Conservation (phyloP, 768 basidiomycete species). For the Coprinopsis marcescibilis region DNA sequence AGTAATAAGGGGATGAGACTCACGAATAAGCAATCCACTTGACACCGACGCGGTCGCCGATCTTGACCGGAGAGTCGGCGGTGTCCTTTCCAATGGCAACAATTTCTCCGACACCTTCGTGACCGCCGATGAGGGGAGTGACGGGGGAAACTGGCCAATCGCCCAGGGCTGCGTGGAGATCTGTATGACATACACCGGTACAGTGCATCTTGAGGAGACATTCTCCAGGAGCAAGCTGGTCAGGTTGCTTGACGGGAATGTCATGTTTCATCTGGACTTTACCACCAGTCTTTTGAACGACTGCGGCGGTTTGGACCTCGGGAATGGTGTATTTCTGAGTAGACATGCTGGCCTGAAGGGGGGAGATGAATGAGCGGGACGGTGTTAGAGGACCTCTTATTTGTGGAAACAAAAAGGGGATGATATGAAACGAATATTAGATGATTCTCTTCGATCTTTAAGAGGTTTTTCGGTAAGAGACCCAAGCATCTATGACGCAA, state of each 20-base stretch:
- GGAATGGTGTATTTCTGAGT: slow-evolving; percentile 25
- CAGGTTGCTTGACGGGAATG: slow-evolving; percentile 50
- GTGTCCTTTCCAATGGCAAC: slow-evolving; percentile 76
- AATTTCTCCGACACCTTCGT: slow-evolving; percentile 78
- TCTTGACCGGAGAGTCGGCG: slow-evolving; percentile 49
- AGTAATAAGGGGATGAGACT: slow-evolving; percentile 8
- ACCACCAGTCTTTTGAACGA: slow-evolving; percentile 30
- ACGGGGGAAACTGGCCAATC: slow-evolving; percentile 78
- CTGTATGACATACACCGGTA: slow-evolving; percentile 85
- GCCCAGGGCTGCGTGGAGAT: slow-evolving; percentile 65
- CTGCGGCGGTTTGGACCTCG: slow-evolving; percentile 36
- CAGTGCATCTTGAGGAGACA: slow-evolving; percentile 72
- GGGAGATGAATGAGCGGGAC: no score
- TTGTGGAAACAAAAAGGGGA: no score
- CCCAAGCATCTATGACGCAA: no score
- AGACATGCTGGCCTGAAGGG: no score
- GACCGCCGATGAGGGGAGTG: slow-evolving; percentile 71
- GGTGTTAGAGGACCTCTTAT: no score
- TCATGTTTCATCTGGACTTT: slow-evolving; percentile 35
- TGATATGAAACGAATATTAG: no score
- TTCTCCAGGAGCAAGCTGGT: slow-evolving; percentile 59
- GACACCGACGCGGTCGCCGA: slow-evolving; percentile 80
- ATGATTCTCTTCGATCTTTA: no score
- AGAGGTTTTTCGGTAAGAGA: no score
- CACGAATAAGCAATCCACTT: slow-evolving; percentile 71